Conservation (phyloP, 768 basidiomycete genomes). For the Kwoniella shandongensis region DNA sequence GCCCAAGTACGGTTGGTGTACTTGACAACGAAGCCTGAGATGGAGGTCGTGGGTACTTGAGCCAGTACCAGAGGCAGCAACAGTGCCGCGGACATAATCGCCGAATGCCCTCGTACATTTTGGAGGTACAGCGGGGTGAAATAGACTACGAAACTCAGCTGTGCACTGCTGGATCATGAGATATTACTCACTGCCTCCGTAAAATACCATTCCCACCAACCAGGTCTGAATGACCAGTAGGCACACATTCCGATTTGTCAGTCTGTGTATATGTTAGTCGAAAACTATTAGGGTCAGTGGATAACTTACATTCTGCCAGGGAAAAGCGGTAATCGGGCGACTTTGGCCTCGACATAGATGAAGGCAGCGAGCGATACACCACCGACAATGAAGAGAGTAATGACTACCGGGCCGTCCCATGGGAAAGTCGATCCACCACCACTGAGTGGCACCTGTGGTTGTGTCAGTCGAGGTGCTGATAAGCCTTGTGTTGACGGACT, state of each 20-base stretch:
- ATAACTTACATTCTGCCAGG: conserved; percentile 28
- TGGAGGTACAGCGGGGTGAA: conserved; percentile 38
- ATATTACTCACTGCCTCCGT: conserved; percentile 31
- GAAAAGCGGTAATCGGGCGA: conserved; percentile 32
- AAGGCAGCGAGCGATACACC: conserved; percentile 22
- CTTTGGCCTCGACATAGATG: conserved; percentile 19
- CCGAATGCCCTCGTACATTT: conserved; percentile 30
- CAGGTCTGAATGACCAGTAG: conserved; percentile 37
- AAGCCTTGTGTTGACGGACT: neutral
- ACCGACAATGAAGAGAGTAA: conserved; percentile 32
- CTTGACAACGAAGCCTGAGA: conserved; percentile 36
- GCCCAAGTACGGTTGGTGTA: conserved; percentile 27
- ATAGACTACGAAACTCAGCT: conserved; percentile 16
- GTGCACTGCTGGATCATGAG: neutral
- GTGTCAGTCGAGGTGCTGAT: neutral
- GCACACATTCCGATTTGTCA: conserved; percentile 31
- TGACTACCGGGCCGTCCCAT: conserved; percentile 34
- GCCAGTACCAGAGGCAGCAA: conserved; percentile 39
- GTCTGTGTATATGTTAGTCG: neutral
- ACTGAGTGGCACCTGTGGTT: conserved; percentile 24
- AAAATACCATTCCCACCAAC: conserved; percentile 41
- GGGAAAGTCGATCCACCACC: conserved; percentile 39
- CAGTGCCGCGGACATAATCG: conserved; percentile 34
- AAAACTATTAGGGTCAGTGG: neutral
- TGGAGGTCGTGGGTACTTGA: conserved; percentile 29